phyloP scores from a whole-genome alignment of 2,329 filamentous ascomycete species.

The Metarhizium rileyi region DNA sequence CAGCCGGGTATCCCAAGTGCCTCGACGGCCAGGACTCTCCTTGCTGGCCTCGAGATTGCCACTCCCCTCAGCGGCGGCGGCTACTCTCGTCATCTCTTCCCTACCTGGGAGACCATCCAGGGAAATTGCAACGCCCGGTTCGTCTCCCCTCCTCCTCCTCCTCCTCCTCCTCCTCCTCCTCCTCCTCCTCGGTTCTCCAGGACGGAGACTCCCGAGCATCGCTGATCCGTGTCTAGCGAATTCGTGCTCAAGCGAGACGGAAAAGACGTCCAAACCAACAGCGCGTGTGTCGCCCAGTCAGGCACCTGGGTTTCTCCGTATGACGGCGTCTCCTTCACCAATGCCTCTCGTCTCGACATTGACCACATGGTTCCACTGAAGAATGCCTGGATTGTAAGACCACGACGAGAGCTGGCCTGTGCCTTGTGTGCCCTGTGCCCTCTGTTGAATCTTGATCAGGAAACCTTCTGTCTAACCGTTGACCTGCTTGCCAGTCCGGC shows the following conservation, averaged over 20 bases:
- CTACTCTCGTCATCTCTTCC: conserved; percentile 61
- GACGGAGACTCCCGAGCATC: neutral
- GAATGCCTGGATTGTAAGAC: conserved; percentile 64
- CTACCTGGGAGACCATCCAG: conserved; percentile 57
- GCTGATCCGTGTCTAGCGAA: conserved; percentile 33
- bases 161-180: neutral
- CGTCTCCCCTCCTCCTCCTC: neutral
- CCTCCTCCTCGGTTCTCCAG: neutral
- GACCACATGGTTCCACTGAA: conserved; percentile 76
- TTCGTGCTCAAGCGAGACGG: conserved; percentile 67
- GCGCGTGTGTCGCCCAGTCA: conserved; percentile 51
- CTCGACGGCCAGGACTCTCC: conserved; percentile 44
- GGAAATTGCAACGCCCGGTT: conserved; percentile 61
- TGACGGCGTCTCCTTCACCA: conserved; percentile 62
- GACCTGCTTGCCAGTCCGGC: conserved; percentile 45
- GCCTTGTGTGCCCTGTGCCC: no score
- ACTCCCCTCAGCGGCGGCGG: conserved; percentile 41
- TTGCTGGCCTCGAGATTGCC: conserved; percentile 49
- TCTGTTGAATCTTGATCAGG: neutral
- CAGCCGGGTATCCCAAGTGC: conserved; percentile 54
- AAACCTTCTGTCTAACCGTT: neutral
- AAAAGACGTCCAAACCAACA: conserved; percentile 46
- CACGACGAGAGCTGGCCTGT: no score
- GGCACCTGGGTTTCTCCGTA: conserved; percentile 66
- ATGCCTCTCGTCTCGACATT: conserved; percentile 64